Evolutionary conservation across 106 monocot species (phyloP), one percentile per base, ranked within the genome.

Genomic region (Dendrobium officinale): DNA sequence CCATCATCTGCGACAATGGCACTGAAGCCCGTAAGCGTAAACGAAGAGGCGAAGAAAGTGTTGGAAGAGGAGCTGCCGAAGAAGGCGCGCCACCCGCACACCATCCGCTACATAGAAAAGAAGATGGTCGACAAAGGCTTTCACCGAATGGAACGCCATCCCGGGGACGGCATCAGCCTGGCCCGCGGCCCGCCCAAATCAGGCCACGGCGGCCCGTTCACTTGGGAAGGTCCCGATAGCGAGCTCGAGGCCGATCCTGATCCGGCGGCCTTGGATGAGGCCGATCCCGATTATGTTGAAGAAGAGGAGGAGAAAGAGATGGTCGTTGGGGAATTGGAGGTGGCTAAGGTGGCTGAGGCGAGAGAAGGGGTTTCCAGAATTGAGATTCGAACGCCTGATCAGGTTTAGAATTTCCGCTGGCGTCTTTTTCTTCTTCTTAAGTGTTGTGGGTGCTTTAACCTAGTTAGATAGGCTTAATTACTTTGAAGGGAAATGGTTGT

Each of bases 131-230:
- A 91, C 70, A 89, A 91, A 86, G 93, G 93, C 20, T 1, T 93
- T 11, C 82, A 86, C 20, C 87, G 93, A 13, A 68, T 86, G 84
- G 93, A 93, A 5, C 84, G 91, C 66, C 93, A 87, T 74, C 91
- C 91, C 10, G 85, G 76, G 2, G 83, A 91, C 55, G 93, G 89
- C 22, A 77, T 78, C 51, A 44, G 80, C 20, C 64, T 91, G 70
- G 73, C 51, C 19, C 66, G 64, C 9, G 18, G 49, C 13, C 88
- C 87, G 5, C 90, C 83, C 49, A 93, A 93, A 79, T 89, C 93
- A 11, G 93, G 93, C 33, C 93, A 80, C 78, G 91, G 91, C 75
- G 91, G 91, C 20, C 88, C 86, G 82, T 93, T 73, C 87, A 93
- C 93, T 22, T 93, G 91, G 93, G 93, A 93, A 77, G 93, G 93